These are phyloP conservation scores for Cymodocea nodosa DNA, from an alignment of 116 monocot genomes.

Conservation along the genomic window DNA sequence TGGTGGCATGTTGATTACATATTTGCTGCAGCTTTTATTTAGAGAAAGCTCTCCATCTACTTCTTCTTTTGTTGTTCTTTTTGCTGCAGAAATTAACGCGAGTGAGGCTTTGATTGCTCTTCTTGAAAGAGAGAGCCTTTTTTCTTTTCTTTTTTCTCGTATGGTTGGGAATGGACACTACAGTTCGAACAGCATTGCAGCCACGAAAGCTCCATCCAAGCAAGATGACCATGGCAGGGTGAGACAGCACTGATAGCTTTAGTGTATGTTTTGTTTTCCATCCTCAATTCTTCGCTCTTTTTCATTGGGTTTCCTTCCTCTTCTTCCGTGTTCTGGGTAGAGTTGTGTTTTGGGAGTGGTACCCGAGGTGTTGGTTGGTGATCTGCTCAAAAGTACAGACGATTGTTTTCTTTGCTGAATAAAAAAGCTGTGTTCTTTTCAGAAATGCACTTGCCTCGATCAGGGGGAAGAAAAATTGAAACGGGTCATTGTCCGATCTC, in stretches of 20 bases:
- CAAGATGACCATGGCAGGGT: slow-evolving; percentile 8
- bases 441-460: not conserved
- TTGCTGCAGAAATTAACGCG: not conserved
- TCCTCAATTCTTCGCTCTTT: not conserved
- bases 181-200: slow-evolving; percentile 22
- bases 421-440: slow-evolving; percentile 2
- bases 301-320: not conserved
- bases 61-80: not conserved
- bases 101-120: not conserved
- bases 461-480: not conserved
- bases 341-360: not conserved
- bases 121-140: not conserved
- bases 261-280: not conserved
- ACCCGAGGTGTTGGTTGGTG: not conserved
- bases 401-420: not conserved
- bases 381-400: slow-evolving; percentile 2
- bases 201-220: slow-evolving; percentile 16
- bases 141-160: not conserved
- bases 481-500: not conserved
- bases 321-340: not conserved
- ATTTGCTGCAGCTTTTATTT: too few relatives aligned
- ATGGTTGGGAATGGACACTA: slow-evolving; percentile 16
- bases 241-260: not conserved
- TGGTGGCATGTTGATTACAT: too few relatives aligned
- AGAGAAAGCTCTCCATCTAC: too few relatives aligned